These are phyloP conservation scores for Rehmannia glutinosa DNA, from an alignment of 257 asterid genomes.

Conservation along the genomic window DNA sequence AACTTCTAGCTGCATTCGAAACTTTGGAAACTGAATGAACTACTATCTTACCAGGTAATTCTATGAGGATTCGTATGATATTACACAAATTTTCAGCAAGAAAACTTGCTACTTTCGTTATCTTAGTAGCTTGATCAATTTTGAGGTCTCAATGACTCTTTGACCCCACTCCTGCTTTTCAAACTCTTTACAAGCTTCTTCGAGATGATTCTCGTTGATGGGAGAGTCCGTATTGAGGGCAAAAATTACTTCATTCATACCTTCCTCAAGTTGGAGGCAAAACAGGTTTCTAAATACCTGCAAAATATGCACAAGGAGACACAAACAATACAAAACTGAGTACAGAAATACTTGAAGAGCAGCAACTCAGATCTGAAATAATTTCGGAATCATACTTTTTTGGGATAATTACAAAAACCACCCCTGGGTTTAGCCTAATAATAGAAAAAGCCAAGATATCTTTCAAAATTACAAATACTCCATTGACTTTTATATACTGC, in stretches of 20 bases:
- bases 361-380: neutral
- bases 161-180: too few species aligned
- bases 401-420: too few species aligned
- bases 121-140: conserved; percentile 38
- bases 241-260: conserved; percentile 71
- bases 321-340: neutral
- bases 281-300: conserved; percentile 69
- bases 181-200: too few species aligned
- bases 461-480: conserved; percentile 24
- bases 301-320: neutral
- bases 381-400: neutral
- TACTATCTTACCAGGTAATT: too few species aligned
- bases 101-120: neutral
- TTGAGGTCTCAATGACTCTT: too few species aligned
- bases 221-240: too few species aligned
- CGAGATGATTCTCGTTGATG: too few species aligned
- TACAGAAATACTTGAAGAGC: neutral
- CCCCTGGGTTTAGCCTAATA: too few species aligned
- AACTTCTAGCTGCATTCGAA: too few species aligned
- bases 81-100: neutral
- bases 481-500: too few species aligned
- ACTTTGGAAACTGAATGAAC: neutral
- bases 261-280: conserved; percentile 70
- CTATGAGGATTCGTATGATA: neutral
- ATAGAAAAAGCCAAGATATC: too few species aligned